Percentiles rank a stretch among this genome's conserved stretches.
Evolutionary conservation across 2,329 filamentous ascomycete species (phyloP).

Genomic region (Metarhizium rileyi): DNA sequence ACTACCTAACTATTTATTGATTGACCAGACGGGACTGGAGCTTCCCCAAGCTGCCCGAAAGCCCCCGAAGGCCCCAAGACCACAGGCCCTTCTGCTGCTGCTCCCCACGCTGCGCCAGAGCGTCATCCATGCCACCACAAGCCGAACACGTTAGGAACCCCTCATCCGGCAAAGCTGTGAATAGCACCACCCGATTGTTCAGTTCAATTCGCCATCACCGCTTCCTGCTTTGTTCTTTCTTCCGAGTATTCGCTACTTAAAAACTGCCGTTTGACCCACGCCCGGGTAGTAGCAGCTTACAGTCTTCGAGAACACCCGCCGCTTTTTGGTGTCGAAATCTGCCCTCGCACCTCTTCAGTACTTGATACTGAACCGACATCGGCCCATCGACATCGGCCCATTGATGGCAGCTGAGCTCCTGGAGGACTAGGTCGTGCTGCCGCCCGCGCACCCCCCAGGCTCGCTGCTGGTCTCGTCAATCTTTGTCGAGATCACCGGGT

Average conservation of each 20-base stretch:
- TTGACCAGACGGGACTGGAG: too few species aligned
- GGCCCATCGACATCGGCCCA: neutral
- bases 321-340: slow-evolving; percentile 5
- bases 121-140: neutral
- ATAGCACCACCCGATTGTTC: neutral
- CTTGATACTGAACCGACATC: neutral
- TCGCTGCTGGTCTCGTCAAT: slow-evolving; percentile 7
- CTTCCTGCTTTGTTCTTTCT: neutral
- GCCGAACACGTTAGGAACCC: neutral
- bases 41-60: neutral
- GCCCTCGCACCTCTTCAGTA: neutral
- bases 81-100: neutral
- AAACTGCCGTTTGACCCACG: neutral
- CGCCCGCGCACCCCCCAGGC: slow-evolving; percentile 10
- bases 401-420: slow-evolving; percentile 8
- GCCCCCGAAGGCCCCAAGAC: neutral
- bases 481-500: slow-evolving; percentile 9
- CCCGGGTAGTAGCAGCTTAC: neutral
- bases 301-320: neutral
- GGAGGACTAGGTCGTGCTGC: slow-evolving; percentile 9
- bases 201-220: neutral
- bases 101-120: neutral
- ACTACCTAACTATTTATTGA: too few species aligned
- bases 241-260: neutral
- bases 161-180: neutral